These are phyloP conservation scores for Triglochin maritima DNA, from an alignment of 106 monocot genomes.

Conservation along the genomic window DNA sequence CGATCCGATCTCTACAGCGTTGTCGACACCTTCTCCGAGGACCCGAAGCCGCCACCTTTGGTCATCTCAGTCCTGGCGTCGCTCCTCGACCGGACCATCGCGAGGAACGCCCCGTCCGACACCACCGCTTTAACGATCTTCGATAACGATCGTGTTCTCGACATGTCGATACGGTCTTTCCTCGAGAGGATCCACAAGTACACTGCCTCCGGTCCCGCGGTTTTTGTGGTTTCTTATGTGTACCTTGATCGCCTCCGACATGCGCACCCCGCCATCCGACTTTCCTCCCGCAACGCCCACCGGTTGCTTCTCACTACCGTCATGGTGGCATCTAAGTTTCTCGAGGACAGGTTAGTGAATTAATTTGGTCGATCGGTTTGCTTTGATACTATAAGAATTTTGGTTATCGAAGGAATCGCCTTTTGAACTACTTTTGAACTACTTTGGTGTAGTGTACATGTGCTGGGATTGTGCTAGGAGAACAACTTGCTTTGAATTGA, in stretches of 20 bases:
- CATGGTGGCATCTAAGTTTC: constrained; percentile 15
- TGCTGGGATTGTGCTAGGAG: no score
- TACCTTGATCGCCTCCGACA: constrained; percentile 61
- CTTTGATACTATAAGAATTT: neutral
- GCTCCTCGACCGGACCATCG: constrained; percentile 45
- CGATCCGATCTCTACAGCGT: constrained; percentile 34
- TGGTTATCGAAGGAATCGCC: neutral
- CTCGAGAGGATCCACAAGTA: constrained; percentile 59
- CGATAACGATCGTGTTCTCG: constrained; percentile 33
- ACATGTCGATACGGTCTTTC: constrained; percentile 55
- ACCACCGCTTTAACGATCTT: constrained; percentile 8
- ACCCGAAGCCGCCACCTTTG: constrained; percentile 23
- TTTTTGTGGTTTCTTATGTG: constrained; percentile 75
- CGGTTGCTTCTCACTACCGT: constrained; percentile 9
- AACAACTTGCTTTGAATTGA: no score
- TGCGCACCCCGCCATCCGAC: constrained; percentile 15
- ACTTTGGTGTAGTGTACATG: no score
- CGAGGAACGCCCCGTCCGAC: constrained; percentile 18
- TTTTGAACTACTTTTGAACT: no score
- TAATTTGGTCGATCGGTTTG: neutral
- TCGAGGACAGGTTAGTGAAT: constrained; percentile 54
- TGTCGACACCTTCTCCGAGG: constrained; percentile 9
- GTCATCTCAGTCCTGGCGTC: constrained; percentile 69
- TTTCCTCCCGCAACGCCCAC: constrained; percentile 1
- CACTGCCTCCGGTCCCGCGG: constrained; percentile 38